Percentiles rank a stretch among this genome's conserved stretches.
Conservation (phyloP, 2,329 filamentous ascomycete genomes). For the Diplodia seriata region DNA sequence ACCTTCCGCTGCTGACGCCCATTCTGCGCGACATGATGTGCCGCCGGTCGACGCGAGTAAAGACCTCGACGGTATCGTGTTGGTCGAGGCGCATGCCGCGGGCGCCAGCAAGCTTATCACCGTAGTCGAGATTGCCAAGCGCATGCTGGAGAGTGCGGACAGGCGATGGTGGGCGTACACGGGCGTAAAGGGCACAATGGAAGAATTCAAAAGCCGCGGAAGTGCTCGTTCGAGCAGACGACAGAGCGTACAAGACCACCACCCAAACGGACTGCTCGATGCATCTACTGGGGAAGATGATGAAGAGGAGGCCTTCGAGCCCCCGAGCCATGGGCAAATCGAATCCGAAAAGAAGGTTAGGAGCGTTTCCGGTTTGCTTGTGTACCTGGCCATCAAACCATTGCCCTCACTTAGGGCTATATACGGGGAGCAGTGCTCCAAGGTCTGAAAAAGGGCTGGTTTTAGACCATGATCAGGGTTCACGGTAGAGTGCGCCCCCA, state of each 20-base stretch:
- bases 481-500: neutral
- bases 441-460: neutral
- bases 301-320: conserved; percentile 62
- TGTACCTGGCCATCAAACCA: conserved; percentile 63
- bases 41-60: neutral
- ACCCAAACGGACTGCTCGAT: neutral
- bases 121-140: conserved; percentile 66
- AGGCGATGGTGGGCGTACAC: conserved; percentile 54
- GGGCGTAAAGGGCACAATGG: conserved; percentile 39
- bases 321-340: conserved; percentile 57
- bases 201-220: conserved; percentile 32
- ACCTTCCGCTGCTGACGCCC: neutral
- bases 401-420: conserved; percentile 63
- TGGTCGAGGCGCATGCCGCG: conserved; percentile 25
- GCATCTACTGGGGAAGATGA: conserved; percentile 35
- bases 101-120: conserved; percentile 70
- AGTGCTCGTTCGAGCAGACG: neutral
- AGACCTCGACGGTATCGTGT: neutral
- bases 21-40: neutral
- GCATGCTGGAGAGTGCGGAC: conserved; percentile 50
- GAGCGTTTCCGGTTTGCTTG: conserved; percentile 62
- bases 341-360: conserved; percentile 56
- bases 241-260: neutral
- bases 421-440: conserved; percentile 43
- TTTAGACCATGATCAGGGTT: neutral